These are phyloP conservation scores for Termitomyces sp. DNA, from an alignment of 768 basidiomycete genomes.

Conservation along the genomic window DNA sequence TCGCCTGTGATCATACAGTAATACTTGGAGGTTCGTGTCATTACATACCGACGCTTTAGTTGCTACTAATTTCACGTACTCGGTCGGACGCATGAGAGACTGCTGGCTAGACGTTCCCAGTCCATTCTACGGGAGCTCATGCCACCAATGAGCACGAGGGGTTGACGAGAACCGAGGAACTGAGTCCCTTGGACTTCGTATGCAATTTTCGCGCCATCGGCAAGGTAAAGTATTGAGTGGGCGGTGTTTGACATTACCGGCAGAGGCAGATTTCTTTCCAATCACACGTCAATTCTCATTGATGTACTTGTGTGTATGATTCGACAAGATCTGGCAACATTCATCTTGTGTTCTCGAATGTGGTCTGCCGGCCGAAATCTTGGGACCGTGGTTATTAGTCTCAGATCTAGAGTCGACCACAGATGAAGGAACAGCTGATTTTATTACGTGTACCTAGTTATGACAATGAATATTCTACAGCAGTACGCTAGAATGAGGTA, in stretches of 20 bases:
- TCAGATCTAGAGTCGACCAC: too few relatives aligned
- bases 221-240: constrained; percentile 21
- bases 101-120: constrained; percentile 29
- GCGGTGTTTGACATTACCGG: background rate
- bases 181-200: constrained; percentile 35
- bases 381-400: too few relatives aligned
- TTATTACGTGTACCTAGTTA: too few relatives aligned
- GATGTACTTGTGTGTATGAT: too few relatives aligned
- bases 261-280: background rate
- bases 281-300: too few relatives aligned
- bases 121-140: constrained; percentile 35
- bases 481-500: too few relatives aligned
- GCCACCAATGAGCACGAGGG: constrained; percentile 38
- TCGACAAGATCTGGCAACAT: too few relatives aligned
- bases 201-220: constrained; percentile 36
- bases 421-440: too few relatives aligned
- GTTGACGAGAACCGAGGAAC: constrained; percentile 22
- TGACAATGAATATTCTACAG: too few relatives aligned
- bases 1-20: constrained; percentile 35
- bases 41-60: background rate
- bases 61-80: constrained; percentile 19
- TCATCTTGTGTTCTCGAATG: too few relatives aligned
- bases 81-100: constrained; percentile 30
- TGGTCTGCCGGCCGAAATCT: too few relatives aligned
- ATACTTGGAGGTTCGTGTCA: constrained; percentile 20